Percentiles rank a stretch among this genome's conserved stretches.
Conservation (phyloP, 2,329 filamentous ascomycete species). For the Cucurbitaria berberidis region DNA sequence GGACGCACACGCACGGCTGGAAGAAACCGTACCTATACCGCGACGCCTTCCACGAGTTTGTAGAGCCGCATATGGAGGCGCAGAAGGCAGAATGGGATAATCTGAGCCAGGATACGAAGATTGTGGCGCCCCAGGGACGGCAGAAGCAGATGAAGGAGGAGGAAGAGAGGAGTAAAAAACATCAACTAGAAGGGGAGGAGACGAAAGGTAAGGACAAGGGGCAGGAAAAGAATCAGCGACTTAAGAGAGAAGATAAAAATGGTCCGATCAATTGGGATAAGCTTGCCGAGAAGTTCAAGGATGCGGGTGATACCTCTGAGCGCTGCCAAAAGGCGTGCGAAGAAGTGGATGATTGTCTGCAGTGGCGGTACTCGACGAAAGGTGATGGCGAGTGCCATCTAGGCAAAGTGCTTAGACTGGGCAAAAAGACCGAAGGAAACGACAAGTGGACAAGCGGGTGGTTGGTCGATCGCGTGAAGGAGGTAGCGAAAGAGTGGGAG, state of each 20-base stretch:
- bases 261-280: conserved; percentile 21
- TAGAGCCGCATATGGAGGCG: conserved; percentile 37
- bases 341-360: conserved; percentile 41
- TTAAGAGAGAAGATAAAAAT: conserved; percentile 9
- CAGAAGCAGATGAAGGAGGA: conserved; percentile 19
- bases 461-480: conserved; percentile 41
- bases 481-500: conserved; percentile 28
- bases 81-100: conserved; percentile 47
- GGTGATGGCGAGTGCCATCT: conserved; percentile 43
- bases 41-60: conserved; percentile 42
- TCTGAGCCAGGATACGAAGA: conserved; percentile 23
- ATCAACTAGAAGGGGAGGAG: conserved; percentile 7
- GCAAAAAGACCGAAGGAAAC: conserved; percentile 22
- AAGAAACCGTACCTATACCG: conserved; percentile 41
- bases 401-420: conserved; percentile 40
- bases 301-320: conserved; percentile 30
- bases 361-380: conserved; percentile 41
- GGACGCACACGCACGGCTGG: conserved; percentile 42
- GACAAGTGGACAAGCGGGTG: conserved; percentile 45
- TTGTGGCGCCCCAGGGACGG: conserved; percentile 20
- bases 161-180: conserved; percentile 10
- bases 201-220: conserved; percentile 6
- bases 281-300: conserved; percentile 21
- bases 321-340: conserved; percentile 39
- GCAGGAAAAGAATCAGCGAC: conserved; percentile 10